Evolutionary conservation across 2,329 filamentous ascomycete genomes (phyloP).

Genomic region (Tolypocladium nubicola): DNA sequence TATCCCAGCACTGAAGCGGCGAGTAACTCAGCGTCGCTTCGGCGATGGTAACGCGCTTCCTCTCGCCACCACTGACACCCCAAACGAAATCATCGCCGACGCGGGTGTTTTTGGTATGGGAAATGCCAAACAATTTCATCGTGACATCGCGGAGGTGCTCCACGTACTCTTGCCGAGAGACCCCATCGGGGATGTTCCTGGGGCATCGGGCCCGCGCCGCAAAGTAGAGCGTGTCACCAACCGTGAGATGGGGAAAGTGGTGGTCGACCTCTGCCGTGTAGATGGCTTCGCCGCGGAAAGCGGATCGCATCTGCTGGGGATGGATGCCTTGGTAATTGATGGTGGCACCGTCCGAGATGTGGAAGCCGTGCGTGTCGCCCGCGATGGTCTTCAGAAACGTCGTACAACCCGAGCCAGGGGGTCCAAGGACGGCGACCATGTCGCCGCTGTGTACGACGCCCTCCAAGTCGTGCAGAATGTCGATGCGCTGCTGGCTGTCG

Average conservation of each 20-base stretch:
- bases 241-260: conserved; percentile 66
- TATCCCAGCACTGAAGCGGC: conserved; percentile 13
- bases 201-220: conserved; percentile 61
- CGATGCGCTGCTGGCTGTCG: conserved; percentile 24
- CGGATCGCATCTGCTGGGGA: conserved; percentile 6
- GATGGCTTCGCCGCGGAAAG: conserved; percentile 75
- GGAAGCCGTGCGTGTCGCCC: conserved; percentile 75
- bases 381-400: conserved; percentile 77
- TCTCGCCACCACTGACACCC: conserved; percentile 66
- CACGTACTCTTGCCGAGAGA: not conserved
- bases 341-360: conserved; percentile 16
- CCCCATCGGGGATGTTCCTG: conserved; percentile 15
- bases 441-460: conserved; percentile 60
- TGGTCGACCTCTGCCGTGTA: conserved; percentile 79
- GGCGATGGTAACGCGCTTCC: conserved; percentile 65
- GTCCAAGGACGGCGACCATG: conserved; percentile 65
- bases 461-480: conserved; percentile 59
- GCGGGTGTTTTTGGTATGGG: conserved; percentile 2
- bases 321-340: not conserved
- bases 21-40: conserved; percentile 37
- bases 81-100: conserved; percentile 63
- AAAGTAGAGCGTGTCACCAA: conserved; percentile 70
- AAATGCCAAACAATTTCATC: not conserved
- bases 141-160: not conserved
- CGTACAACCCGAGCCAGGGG: conserved; percentile 64